Base-by-base conservation (phyloP, 768 basidiomycete species). In the Pholiota microspora region DNA sequence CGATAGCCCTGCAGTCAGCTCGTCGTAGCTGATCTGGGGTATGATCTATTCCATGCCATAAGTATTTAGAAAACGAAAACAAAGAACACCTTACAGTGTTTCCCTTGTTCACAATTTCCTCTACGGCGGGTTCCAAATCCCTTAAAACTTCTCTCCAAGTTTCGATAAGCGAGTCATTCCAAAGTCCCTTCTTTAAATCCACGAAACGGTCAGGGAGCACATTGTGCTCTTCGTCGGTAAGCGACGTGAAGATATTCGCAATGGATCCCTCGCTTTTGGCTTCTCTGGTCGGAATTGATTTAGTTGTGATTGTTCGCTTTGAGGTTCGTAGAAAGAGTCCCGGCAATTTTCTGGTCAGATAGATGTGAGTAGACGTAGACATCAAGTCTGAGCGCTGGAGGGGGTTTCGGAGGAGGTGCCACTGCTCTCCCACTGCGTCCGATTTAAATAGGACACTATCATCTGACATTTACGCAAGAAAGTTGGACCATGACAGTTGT, bases 191-290 rank as follows among this genome's bases (percentile, higher is more conserved):
- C 71, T 92, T 92, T 23, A 92, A 67, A 5, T 77, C 75, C 0
- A 75, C 60, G 56, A 89, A 90, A 0, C 87, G 77, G 7, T 71
- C 62, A 0, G 86, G 86, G 4, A 89, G 76, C 4, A 66, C 67
- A 0, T 66, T 66, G 4, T 67, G 67, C 1, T 69, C 60, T 35
- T 71, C 68, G 24, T 72, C 73, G 1, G 69, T 73, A 7, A 76
- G 62, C 0, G 75, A 69, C 0, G 73, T 71, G 56, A 76, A 76
- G 23, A 76, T 71, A 18, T 66, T 65, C 0, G 73, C 68, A 16
- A 76, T 76, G 4, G 73, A 71, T 2, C 75, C 75, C 56, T 74
- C 73, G 45, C 64, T 59, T 54, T 73, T 77, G 7, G 69, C 67
- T 6, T 49, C 54, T 32, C 71, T 59, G n/a, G 52, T 54, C 10